Conservation (phyloP, 129 eudicot genomes). For the Oenanthe sinensis region DNA sequence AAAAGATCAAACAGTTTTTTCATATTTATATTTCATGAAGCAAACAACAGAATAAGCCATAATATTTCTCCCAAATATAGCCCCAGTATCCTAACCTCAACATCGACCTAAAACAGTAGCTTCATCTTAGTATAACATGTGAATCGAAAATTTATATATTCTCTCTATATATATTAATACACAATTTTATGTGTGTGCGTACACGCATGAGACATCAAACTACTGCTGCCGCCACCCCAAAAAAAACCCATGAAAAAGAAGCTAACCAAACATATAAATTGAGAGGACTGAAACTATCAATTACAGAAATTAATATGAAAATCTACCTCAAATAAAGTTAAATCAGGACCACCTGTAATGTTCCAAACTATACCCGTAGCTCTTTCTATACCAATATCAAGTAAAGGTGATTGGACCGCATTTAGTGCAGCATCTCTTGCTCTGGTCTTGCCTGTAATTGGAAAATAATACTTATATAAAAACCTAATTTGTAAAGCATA, state of each 20-base stretch:
- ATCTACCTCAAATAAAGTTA: slow-evolving; percentile 72
- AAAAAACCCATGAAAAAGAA: too few species aligned
- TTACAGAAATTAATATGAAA: neutral
- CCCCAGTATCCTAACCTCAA: neutral
- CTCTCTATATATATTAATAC: too few species aligned
- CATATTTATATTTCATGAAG: neutral
- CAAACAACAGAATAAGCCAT: neutral
- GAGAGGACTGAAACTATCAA: neutral
- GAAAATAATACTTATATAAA: neutral
- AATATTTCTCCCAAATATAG: neutral
- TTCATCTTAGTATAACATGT: neutral
- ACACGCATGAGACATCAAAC: too few species aligned
- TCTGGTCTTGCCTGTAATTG: slow-evolving; percentile 69
- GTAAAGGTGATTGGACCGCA: slow-evolving; percentile 90
- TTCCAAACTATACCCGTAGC: slow-evolving; percentile 99
- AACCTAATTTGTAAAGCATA: neutral
- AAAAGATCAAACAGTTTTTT: neutral
- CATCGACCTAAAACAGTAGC: neutral
- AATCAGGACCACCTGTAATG: slow-evolving; percentile 86
- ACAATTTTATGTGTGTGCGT: too few species aligned
- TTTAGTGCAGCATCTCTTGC: slow-evolving; percentile 97
- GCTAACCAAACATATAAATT: neutral
- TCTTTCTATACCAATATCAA: slow-evolving; percentile 94
- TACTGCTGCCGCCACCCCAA: too few species aligned
- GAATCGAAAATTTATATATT: neutral